A percentile compares a stretch with the other conserved stretches of the same genome.
These are phyloP conservation scores for Paraurostyla sp. DNA, from an alignment of 73 alveolate genomes.

Conservation along the genomic window DNA sequence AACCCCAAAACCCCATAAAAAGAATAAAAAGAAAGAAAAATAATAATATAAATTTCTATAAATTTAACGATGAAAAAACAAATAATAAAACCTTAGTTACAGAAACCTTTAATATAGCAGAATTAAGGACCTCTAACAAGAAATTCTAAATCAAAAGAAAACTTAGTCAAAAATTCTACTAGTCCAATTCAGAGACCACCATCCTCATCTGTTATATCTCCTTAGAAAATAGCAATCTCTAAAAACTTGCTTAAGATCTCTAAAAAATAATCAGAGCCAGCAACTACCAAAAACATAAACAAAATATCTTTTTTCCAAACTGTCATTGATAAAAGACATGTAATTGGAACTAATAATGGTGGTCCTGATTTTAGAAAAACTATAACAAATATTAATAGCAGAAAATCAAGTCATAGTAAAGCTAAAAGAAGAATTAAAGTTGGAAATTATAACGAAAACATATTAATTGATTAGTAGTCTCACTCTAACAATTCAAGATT, in stretches of 20 bases:
- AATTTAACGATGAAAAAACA: slow-evolving; percentile 49
- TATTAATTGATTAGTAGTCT: background rate
- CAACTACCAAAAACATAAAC: slow-evolving; percentile 23
- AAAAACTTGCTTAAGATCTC: background rate
- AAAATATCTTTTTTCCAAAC: slow-evolving; percentile 19
- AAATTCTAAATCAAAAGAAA: slow-evolving; percentile 18
- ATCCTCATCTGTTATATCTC: background rate
- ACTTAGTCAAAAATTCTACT: background rate
- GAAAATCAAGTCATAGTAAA: slow-evolving; percentile 26
- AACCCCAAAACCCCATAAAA: slow-evolving; percentile 28
- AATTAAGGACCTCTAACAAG: background rate
- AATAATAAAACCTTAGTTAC: background rate
- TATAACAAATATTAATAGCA: background rate
- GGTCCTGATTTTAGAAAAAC: background rate
- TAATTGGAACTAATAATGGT: background rate
- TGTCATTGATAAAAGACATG: slow-evolving; percentile 4
- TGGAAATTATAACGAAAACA: background rate
- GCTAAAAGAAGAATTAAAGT: background rate
- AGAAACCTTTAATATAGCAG: too few species aligned
- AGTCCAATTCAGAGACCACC: slow-evolving; percentile 15
- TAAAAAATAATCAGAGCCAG: background rate
- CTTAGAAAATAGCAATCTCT: background rate
- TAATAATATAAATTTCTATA: background rate
- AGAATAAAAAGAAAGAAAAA: background rate
- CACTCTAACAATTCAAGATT: slow-evolving; percentile 1